A percentile compares a stretch with the other conserved stretches of the same genome.
These are phyloP conservation scores for Cicer arietinum DNA, from an alignment of 306 rosid species.

Conservation along the genomic window DNA sequence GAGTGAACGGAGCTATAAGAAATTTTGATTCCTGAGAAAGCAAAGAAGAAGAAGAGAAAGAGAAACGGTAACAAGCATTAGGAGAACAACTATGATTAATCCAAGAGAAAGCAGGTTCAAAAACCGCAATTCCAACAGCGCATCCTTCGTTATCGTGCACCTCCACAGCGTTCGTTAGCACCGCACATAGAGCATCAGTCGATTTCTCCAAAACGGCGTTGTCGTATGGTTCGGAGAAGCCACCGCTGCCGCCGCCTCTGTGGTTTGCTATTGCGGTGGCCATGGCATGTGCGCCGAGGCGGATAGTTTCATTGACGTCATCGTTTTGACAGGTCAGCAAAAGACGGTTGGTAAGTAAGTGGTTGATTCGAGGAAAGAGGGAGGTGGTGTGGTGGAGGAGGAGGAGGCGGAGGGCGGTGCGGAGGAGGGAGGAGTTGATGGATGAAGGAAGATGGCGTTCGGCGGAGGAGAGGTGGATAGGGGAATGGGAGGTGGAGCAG, in stretches of 20 bases:
- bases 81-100: slow-evolving; percentile 94
- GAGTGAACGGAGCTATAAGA: slow-evolving; percentile 50
- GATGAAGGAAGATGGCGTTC: slow-evolving; percentile 50
- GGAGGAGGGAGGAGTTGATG: slow-evolving; percentile 58
- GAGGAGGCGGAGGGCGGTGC: slow-evolving; percentile 78
- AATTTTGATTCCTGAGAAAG: background rate
- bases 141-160: slow-evolving; percentile 67
- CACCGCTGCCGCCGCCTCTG: background rate
- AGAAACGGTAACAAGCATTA: slow-evolving; percentile 64
- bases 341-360: slow-evolving; percentile 59
- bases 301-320: slow-evolving; percentile 34
- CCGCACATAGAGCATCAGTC: slow-evolving; percentile 56
- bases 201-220: slow-evolving; percentile 58
- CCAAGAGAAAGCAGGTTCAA: slow-evolving; percentile 60
- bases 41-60: slow-evolving; percentile 36
- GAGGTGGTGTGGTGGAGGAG: slow-evolving; percentile 47
- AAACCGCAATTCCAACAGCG: slow-evolving; percentile 66
- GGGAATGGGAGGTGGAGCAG: slow-evolving; percentile 53
- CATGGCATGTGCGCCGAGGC: slow-evolving; percentile 54
- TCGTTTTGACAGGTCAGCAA: slow-evolving; percentile 41
- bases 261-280: slow-evolving; percentile 49
- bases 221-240: background rate
- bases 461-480: slow-evolving; percentile 50
- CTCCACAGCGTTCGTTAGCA: slow-evolving; percentile 86
- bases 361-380: slow-evolving; percentile 51